Evolutionary conservation across 2,329 filamentous ascomycete species (phyloP).

Genomic region (Talaromyces pinophilus): DNA sequence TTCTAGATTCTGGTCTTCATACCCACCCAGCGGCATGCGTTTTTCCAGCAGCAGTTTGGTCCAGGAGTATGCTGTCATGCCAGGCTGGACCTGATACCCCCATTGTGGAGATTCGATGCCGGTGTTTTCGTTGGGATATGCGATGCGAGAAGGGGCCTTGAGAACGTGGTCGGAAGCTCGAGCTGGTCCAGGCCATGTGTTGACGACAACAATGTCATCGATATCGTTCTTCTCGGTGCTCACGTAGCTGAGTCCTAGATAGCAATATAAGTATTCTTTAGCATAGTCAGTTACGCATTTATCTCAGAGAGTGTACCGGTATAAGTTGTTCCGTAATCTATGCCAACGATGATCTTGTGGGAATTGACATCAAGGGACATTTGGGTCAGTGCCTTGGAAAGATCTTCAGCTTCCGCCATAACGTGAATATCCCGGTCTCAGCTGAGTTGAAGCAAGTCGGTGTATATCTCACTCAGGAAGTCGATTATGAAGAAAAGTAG

Average conservation of each 20-base stretch:
- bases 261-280: not conserved
- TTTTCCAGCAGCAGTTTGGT: constrained; percentile 33
- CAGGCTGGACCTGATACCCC: constrained; percentile 31
- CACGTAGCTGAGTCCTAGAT: constrained; percentile 26
- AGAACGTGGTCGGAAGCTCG: constrained; percentile 22
- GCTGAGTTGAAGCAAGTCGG: not conserved
- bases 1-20: constrained; percentile 27
- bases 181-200: constrained; percentile 30
- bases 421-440: not conserved
- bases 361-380: not conserved
- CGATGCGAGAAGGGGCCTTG: constrained; percentile 33
- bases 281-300: not conserved
- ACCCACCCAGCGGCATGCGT: constrained; percentile 23
- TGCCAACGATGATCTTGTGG: constrained; percentile 23
- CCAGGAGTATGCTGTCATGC: constrained; percentile 31
- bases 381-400: not conserved
- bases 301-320: constrained; percentile 23
- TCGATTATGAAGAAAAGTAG: not conserved
- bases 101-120: constrained; percentile 22
- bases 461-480: not conserved
- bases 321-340: constrained; percentile 29
- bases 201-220: constrained; percentile 28
- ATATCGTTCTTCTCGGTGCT: constrained; percentile 24
- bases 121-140: constrained; percentile 25
- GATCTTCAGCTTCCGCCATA: not conserved